Evolutionary conservation across 768 basidiomycete genomes (phyloP).

Genomic region (Saitozyma sp.): DNA sequence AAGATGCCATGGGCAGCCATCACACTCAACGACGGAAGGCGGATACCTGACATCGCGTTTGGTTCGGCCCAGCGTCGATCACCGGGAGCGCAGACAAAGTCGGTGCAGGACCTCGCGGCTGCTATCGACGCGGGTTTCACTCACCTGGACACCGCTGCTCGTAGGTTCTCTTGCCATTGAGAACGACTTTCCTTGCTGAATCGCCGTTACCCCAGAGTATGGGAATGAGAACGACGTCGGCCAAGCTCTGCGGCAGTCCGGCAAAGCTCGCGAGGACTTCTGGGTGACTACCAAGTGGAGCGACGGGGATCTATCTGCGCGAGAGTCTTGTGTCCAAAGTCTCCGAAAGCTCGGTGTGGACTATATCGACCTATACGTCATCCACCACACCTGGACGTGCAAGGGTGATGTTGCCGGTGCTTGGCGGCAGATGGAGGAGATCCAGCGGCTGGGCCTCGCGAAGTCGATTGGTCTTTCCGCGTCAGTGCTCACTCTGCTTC

Average conservation of each 20-base stretch:
- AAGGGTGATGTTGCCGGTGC: slow-evolving; percentile 36
- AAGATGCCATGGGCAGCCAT: too few species aligned
- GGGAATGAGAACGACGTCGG: slow-evolving; percentile 47
- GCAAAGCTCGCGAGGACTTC: slow-evolving; percentile 36
- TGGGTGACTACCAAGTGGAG: slow-evolving; percentile 48
- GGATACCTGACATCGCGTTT: too few species aligned
- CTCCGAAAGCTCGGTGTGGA: slow-evolving; percentile 51
- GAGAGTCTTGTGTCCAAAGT: slow-evolving; percentile 63
- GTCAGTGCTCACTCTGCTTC: slow-evolving; percentile 46
- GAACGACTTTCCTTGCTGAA: too few species aligned
- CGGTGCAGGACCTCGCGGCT: too few species aligned
- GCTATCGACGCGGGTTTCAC: too few species aligned
- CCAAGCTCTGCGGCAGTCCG: slow-evolving; percentile 33
- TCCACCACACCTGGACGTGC: slow-evolving; percentile 34
- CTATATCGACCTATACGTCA: slow-evolving; percentile 43
- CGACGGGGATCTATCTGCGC: slow-evolving; percentile 25
- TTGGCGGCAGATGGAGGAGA: slow-evolving; percentile 38
- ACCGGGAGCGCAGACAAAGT: too few species aligned
- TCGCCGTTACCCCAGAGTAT: slow-evolving; percentile 44
- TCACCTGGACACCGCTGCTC: too few species aligned
- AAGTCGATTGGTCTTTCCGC: slow-evolving; percentile 45
- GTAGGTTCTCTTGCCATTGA: too few species aligned
- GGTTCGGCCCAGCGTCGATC: too few species aligned
- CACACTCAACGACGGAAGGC: too few species aligned
- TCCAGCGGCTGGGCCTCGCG: slow-evolving; percentile 34